Evolutionary conservation across 768 basidiomycete genomes (phyloP), one percentile per base, ranked within the genome.

Genomic region (Fomitopsis pulvina): DNA sequence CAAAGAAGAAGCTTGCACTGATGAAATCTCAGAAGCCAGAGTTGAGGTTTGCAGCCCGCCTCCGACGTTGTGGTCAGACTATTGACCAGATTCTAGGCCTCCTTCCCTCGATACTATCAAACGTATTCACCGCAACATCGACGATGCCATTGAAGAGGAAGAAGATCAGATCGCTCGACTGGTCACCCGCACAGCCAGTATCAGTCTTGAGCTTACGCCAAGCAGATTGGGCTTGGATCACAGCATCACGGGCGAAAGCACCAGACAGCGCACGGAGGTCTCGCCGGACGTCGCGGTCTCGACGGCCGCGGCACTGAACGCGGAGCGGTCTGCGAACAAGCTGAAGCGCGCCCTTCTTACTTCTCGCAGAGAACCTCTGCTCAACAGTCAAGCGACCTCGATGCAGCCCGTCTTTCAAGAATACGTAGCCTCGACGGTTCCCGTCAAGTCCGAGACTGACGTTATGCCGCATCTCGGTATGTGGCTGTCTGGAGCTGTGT

Each of bases 71-170:
- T n/a, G n/a, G n/a, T n/a, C n/a, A n/a, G n/a, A n/a, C n/a, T n/a
- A n/a, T n/a, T n/a, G n/a, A n/a, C n/a, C n/a, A n/a, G n/a, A n/a
- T n/a, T n/a, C 21, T 60, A 94, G 92, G 55, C 77, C 90, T 4
- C 92, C 92, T 1, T 81, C 89, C 6, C 68, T 96, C 45, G 93
- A 94, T 58, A 85, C 87, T 1, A 79, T 95, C 62, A 83, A 86
- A 57, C 79, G 89, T 27, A 87, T 90, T 0, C 86, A 88, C 58
- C 80, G 85, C 37, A 93, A 94, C 63, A 90, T 96, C 57, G 86
- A 91, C 48, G 62, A 80, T 18, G 80, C 81, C 0, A 75, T 90
- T 52, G 72, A 73, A 32, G 80, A 85, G 55, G 82, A 86, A 63
- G 68, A 71, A 1, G 68, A 69, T 25, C 78, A 83, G 8, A 64